phyloP scores from a whole-genome alignment of 2,329 filamentous ascomycete genomes.

The Colletotrichum karsti region DNA sequence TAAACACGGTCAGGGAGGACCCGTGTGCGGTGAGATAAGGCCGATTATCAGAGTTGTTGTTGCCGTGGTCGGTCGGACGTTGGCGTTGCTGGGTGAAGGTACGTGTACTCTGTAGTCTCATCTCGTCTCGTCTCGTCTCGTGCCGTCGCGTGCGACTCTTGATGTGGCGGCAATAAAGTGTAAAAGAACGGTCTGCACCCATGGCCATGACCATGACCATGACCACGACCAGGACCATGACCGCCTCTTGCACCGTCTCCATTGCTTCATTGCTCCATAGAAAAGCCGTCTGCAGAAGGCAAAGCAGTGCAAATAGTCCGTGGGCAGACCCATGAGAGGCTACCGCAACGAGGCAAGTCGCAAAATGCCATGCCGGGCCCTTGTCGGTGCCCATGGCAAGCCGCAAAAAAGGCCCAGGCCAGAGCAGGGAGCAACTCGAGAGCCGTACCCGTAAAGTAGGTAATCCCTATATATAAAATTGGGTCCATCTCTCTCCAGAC shows the following conservation, averaged over 20 bases:
- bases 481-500: constrained; percentile 21
- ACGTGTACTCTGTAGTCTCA: constrained; percentile 4
- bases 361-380: constrained; percentile 12
- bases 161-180: background rate
- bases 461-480: constrained; percentile 11
- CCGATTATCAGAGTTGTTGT: background rate
- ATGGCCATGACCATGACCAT: too few relatives aligned
- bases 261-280: background rate
- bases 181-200: background rate
- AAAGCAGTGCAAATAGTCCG: constrained; percentile 5
- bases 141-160: constrained; percentile 8
- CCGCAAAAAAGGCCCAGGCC: constrained; percentile 7
- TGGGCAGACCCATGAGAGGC: background rate
- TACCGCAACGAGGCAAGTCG: background rate
- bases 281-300: background rate
- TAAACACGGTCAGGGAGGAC: background rate
- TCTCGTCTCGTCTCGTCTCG: constrained; percentile 1
- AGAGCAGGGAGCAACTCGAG: constrained; percentile 5
- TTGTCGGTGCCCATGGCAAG: background rate
- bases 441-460: constrained; percentile 4
- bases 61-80: background rate
- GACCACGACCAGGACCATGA: background rate
- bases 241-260: background rate
- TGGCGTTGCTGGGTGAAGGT: background rate
- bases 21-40: constrained; percentile 13